Evolutionary conservation across 192 early-diverging fungal species (phyloP), one percentile per base, ranked within the genome.

Genomic region (Coemansia asiatica): DNA sequence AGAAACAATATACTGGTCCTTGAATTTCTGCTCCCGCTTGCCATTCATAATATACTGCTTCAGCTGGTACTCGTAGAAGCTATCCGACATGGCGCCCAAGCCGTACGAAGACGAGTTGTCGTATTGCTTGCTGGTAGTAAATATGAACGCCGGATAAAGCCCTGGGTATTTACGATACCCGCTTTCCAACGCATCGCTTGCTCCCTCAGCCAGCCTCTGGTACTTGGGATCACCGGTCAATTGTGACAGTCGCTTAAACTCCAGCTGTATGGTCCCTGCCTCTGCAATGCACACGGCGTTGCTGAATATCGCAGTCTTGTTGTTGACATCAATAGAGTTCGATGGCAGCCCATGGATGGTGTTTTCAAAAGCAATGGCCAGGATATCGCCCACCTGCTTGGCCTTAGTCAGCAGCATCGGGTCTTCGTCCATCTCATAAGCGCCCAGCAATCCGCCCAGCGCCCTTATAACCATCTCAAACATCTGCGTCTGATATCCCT

Each of bases 11-110:
- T 90, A 95, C 79, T 88, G 88, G 9, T 83, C 68, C 26, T 81
- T 87, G 76, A 87, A 94, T 29, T 84, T 69, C 10, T 71, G 47
- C 61, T 92, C 88, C 9, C 72, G 81, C 47, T 83, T 73, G 51
- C 83, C 78, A 0, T 90, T 90, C 62, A 90, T 86, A 3, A 96
- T 73, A 51, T 90, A 94, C 71, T 95, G 94, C 73, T 98, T 98
- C 23, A 90, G 85, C 51, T 92, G 81, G 73, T 98, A 98, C 85
- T 98, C 94, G 81, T 98, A 98, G 66, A 95, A 98, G 61, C 91
- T 93, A 50, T 98, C 96, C 0, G 91, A 90, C 12, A 86, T 71
- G 18, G 88, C 88, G 2, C 96, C 94, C 28, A 96, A 80, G 22
- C 91, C 79, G 25, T 93, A 86, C 38, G 85, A 85, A 2, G 64